Percentiles rank a stretch among this genome's conserved stretches.
These are phyloP conservation scores for Tulasnella sp. DNA, from an alignment of 768 basidiomycete species.

Conservation along the genomic window DNA sequence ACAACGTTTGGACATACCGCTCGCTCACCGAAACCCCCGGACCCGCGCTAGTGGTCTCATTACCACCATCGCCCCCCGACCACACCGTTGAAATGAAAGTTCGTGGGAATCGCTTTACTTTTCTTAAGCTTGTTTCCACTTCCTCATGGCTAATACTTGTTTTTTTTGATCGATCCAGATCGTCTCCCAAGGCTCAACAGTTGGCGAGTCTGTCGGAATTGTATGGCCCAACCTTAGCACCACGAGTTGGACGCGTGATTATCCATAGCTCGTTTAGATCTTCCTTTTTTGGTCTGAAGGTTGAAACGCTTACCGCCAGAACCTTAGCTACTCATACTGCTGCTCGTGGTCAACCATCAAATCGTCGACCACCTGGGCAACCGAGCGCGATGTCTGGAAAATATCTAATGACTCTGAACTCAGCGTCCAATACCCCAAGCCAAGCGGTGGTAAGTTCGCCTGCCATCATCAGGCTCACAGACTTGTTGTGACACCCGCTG, in stretches of 20 bases:
- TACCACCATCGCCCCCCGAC: not conserved
- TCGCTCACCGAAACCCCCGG: not conserved
- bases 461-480: not conserved
- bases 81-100: no score
- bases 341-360: not conserved
- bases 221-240: no score
- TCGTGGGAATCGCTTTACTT: no score
- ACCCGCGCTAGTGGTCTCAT: not conserved
- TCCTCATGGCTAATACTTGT: no score
- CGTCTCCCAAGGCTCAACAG: no score
- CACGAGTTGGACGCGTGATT: no score
- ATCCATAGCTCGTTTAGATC: no score
- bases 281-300: no score
- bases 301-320: not conserved
- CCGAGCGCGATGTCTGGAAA: not conserved
- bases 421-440: not conserved
- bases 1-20: not conserved
- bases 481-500: no score
- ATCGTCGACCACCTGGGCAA: not conserved
- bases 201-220: no score
- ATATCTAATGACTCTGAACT: not conserved
- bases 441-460: not conserved
- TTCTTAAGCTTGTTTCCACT: no score
- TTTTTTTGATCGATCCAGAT: no score
- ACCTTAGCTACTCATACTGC: not conserved